phyloP scores from a whole-genome alignment of 768 basidiomycete genomes.

The Cubamyces sp. region DNA sequence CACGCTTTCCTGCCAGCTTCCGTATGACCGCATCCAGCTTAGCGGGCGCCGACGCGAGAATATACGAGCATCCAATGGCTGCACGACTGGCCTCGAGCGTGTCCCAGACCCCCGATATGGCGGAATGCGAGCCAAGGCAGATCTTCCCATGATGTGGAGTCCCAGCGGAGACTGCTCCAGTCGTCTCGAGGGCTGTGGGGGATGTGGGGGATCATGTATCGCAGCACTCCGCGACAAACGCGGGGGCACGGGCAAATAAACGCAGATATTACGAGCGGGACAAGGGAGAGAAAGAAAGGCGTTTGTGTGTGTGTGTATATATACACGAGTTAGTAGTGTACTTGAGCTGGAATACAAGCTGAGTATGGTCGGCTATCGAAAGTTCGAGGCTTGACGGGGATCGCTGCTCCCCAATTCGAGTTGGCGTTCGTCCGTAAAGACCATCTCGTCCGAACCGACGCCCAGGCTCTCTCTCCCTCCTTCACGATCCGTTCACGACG shows the following conservation, averaged over 20 bases:
- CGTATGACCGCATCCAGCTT: background rate
- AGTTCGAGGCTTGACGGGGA: conserved; percentile 25
- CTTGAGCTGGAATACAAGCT: conserved; percentile 11
- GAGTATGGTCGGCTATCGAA: conserved; percentile 26
- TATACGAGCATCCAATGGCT: background rate
- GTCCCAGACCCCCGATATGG: conserved; percentile 1
- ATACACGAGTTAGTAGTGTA: background rate
- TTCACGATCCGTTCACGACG: conserved; percentile 25
- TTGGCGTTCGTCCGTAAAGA: conserved; percentile 17
- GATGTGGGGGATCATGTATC: background rate
- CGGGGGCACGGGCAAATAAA: too few species aligned
- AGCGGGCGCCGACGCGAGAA: conserved; percentile 6
- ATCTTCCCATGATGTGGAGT: conserved; percentile 18
- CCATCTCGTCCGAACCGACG: conserved; percentile 23
- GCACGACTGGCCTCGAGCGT: background rate
- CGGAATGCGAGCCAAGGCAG: background rate
- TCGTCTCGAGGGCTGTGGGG: background rate
- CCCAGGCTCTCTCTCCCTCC: conserved; percentile 24
- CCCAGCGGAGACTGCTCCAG: background rate
- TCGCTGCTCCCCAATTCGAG: conserved; percentile 25
- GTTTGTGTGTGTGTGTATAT: background rate
- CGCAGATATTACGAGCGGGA: background rate
- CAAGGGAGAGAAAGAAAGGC: background rate
- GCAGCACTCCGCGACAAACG: background rate
- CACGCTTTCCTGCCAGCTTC: background rate